Evolutionary conservation across 768 basidiomycete genomes (phyloP), one percentile per base, ranked within the genome.

Genomic region (Lactifluus piperatus): DNA sequence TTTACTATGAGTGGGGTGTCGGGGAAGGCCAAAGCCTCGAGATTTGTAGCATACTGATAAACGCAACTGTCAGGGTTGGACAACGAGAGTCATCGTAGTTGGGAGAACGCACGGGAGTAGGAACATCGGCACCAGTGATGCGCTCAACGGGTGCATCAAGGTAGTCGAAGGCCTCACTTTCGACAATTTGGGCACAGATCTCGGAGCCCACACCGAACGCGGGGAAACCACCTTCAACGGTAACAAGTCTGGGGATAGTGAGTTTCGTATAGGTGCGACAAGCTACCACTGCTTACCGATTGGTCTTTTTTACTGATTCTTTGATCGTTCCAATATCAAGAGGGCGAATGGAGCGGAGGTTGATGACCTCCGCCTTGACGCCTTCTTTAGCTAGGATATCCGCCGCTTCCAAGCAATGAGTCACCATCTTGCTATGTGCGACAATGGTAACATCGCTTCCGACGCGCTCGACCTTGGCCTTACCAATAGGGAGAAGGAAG

Each of bases 191-290:
- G 14, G 97, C 97, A 66, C 91, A 91, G 68, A 99, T 95, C 75
- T 99, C 97, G 67, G 93, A 94, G 64, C 97, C 97, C 56, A 99
- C 95, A 76, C 97, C 93, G 72, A 97, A 98, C 51, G 82, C 86
- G 39, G 97, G 97, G 92, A 97, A 99, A 39, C 97, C 97, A 73
- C 95, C 95, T 75, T 99, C 97, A 51, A 93, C 94, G 57, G 89
- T 91, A 54, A 99, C 79, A 63, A 99, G 81, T 57, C 91, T 94
- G 63, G 18, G 7, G 13, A 22, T 13, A n/a, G 26, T 59, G 14
- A 60, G 46, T 37, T 36, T 48, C 6, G 57, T 56, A 46, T 56
- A 5, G 11, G 26, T n/a, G 53, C 59, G 45, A 24, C 32, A 24
- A 1, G 16, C 54, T 41, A 27, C 29, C 9, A 56, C 29, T 27